Evolutionary conservation across 108 stramenopile genomes (phyloP).

Genomic region (Fistulifera pelliculosa): DNA sequence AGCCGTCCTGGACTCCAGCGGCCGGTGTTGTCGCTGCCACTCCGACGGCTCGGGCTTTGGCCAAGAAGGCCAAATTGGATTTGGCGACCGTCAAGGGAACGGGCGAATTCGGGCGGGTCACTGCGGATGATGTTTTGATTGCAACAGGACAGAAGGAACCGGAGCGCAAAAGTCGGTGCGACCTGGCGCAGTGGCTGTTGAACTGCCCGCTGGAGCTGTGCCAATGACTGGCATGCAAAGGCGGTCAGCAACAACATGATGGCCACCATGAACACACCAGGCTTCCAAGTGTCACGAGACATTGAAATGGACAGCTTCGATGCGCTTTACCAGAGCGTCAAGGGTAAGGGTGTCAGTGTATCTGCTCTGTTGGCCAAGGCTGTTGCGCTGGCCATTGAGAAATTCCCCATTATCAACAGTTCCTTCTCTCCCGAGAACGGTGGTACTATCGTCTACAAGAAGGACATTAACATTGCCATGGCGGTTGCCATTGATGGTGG

Average conservation of each 20-base stretch:
- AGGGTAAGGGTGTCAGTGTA: conserved; percentile 89
- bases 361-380: conserved; percentile 94
- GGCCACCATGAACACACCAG: conserved; percentile 80
- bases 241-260: conserved; percentile 98
- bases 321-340: conserved; percentile 84
- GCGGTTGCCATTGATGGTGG: conserved; percentile 98
- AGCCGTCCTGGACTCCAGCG: conserved; percentile 76
- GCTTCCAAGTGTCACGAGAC: conserved; percentile 89
- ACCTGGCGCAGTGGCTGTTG: conserved; percentile 38
- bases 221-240: conserved; percentile 96
- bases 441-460: conserved; percentile 79
- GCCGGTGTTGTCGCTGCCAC: conserved; percentile 77
- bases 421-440: conserved; percentile 65
- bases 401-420: conserved; percentile 93
- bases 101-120: conserved; percentile 93
- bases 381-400: conserved; percentile 86
- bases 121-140: conserved; percentile 82
- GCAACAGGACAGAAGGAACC: conserved; percentile 86
- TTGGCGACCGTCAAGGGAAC: conserved; percentile 75
- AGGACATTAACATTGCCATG: conserved; percentile 97
- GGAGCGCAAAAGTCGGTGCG: conserved; percentile 49
- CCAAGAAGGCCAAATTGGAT: conserved; percentile 86
- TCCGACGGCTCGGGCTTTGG: conserved; percentile 59
- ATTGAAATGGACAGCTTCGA: conserved; percentile 92
- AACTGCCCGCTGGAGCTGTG: conserved; percentile 82